These are phyloP conservation scores for Elasticomyces elasticus DNA, from an alignment of 495 filamentous ascomycete species.

Conservation along the genomic window DNA sequence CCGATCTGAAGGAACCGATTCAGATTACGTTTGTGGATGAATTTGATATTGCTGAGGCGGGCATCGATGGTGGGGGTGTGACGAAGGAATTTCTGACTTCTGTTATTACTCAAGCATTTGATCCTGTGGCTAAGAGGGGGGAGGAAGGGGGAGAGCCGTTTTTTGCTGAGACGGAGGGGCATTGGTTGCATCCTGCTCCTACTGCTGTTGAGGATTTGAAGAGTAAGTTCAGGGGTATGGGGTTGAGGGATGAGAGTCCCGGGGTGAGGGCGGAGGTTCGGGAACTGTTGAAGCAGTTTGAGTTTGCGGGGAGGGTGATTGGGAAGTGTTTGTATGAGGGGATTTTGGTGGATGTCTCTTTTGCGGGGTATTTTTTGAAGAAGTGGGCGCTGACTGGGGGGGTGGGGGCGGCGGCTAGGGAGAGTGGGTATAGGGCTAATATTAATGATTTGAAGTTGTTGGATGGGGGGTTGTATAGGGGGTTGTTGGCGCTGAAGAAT, in stretches of 20 bases:
- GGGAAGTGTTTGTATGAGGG: slow-evolving; percentile 98
- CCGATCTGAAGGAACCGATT: slow-evolving; percentile 88
- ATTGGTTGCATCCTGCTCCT: slow-evolving; percentile 84
- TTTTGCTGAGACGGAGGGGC: slow-evolving; percentile 81
- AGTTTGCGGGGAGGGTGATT: slow-evolving; percentile 85
- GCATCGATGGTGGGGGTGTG: slow-evolving; percentile 93
- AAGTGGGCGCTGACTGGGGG: slow-evolving; percentile 82
- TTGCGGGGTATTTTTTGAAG: slow-evolving; percentile 91
- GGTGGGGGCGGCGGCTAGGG: slow-evolving; percentile 45
- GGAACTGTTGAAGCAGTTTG: slow-evolving; percentile 64
- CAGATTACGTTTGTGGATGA: slow-evolving; percentile 94
- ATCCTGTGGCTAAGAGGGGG: slow-evolving; percentile 37
- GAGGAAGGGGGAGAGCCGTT: slow-evolving; percentile 41
- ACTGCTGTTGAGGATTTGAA: slow-evolving; percentile 63
- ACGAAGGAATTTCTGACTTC: slow-evolving; percentile 96
- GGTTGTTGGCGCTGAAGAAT: slow-evolving; percentile 80
- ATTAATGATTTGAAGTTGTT: slow-evolving; percentile 89
- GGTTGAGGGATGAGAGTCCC: slow-evolving; percentile 41
- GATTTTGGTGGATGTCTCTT: slow-evolving; percentile 86
- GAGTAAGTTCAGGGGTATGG: slow-evolving; percentile 45
- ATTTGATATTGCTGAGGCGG: slow-evolving; percentile 77
- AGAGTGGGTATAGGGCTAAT: slow-evolving; percentile 71
- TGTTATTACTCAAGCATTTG: slow-evolving; percentile 80
- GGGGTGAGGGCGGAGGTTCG: slow-evolving; percentile 50
- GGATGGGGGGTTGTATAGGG: slow-evolving; percentile 88